These are phyloP conservation scores for Nakazawaea peltata DNA, from an alignment of 805 yeast genomes.

Conservation along the genomic window DNA sequence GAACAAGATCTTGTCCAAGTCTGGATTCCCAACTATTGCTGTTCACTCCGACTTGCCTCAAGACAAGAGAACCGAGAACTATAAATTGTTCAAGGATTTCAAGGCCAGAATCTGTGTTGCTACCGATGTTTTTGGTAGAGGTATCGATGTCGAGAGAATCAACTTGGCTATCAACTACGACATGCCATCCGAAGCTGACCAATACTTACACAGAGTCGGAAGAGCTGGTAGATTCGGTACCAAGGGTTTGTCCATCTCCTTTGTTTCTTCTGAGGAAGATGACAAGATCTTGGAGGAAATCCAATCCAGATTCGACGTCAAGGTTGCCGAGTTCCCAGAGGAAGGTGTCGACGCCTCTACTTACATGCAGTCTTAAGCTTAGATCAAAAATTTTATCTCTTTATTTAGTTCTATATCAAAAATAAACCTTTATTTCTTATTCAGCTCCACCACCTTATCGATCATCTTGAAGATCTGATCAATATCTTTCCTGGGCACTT, in stretches of 20 bases:
- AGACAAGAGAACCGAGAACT: conserved; percentile 96
- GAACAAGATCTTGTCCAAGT: conserved; percentile 79
- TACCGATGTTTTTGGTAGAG: conserved; percentile 98
- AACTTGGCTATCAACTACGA: conserved; percentile 97
- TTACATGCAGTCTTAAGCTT: conserved; percentile 80
- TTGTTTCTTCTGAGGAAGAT: conserved; percentile 80
- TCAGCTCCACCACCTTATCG: conserved; percentile 16
- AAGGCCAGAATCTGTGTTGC: conserved; percentile 98
- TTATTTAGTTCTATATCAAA: not conserved
- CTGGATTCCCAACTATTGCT: conserved; percentile 95
- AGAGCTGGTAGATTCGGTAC: conserved; percentile 99
- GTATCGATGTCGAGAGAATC: conserved; percentile 98
- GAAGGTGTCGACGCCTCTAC: conserved; percentile 98
- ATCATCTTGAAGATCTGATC: conserved; percentile 24
- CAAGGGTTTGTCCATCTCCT: conserved; percentile 93
- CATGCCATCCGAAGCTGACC: conserved; percentile 94
- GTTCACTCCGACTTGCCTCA: conserved; percentile 94
- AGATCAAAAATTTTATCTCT: not conserved
- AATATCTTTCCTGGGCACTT: conserved; percentile 37
- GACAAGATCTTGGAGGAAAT: conserved; percentile 85
- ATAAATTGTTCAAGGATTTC: conserved; percentile 94
- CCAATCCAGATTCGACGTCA: conserved; percentile 96
- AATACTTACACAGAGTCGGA: conserved; percentile 97
- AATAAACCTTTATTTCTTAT: not conserved
- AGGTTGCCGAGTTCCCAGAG: conserved; percentile 91